Base-by-base conservation (phyloP, 352 stramenopile genomes). In the Lagenidium sp. region DNA sequence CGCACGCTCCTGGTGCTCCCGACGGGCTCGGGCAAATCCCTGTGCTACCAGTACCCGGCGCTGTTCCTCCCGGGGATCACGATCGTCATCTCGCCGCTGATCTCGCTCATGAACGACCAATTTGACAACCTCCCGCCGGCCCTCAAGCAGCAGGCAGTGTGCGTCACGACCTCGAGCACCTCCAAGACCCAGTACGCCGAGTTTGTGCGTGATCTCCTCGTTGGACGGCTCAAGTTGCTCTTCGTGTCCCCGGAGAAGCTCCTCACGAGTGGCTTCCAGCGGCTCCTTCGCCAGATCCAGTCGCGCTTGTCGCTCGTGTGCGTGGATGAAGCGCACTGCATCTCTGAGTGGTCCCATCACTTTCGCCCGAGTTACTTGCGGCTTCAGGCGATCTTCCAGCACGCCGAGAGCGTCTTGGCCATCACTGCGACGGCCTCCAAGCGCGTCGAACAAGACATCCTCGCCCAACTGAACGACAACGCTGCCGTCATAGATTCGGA, bases 1-100 rank as follows among this genome's bases (percentile, higher is more conserved):
- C 57, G 71, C 30, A 92, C 77, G 6, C 57, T 99, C 4, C 63
- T 98, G 1, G 88, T 99, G 13, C 80, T 98, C 19, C 92, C 96
- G 4, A 99, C 97, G 10, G 97, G 97, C 20, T 92, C 94, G 18
- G 97, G 97, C 48, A 99, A 99, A 63, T 98, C 88, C 26, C 71
- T 99, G 2, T 98, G 93, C 51, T 99, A 99, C 60, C 95, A 98
- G 39, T 81, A 99, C 18, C 96, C 73, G 3, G 75, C 75, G 7
- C 46, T 89, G 15, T 87, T 93, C 40, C 58, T 89, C 5, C 66
- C 75, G 2, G 92, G 93, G 7, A 65, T 97, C 5, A 96, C 87
- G 3, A 55, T 98, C 29, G 89, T 98, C 4, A 83, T 98, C 16
- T 96, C 84, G 6, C 93, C 93, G 8, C 67, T 97, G 6, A 83